Evolutionary conservation across 1,284 basidiomycete genomes (phyloP), one percentile per base, ranked within the genome.

Genomic region (Tilletiaria anomala): DNA sequence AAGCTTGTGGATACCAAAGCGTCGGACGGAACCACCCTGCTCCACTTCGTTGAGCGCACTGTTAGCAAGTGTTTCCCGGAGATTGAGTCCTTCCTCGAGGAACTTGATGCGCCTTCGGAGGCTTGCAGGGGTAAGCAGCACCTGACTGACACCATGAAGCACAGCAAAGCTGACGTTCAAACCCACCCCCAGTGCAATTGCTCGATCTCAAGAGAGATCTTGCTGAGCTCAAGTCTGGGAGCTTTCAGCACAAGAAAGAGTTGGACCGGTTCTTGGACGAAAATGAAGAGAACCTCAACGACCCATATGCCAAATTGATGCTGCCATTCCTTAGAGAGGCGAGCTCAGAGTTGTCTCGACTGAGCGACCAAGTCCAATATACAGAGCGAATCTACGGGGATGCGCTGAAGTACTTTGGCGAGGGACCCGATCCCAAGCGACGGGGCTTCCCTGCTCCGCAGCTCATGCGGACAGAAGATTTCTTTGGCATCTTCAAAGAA

Each of bases 1-100:
- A 89, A 88, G 75, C 75, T 97, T 39, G 91, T 96, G 32, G 93
- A 97, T 61, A 97, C 91, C 3, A 97, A 97, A 70, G 93, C 89
- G 2, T 53, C 47, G 5, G 64, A 68, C 75, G 85, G 43, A 80
- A 89, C 64, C 83, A 97, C 91, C 0, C 73, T 97, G 32, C 73
- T 97, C 6, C 91, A 97, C 68, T 96, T 96, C 72, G 70, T 96
- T 39, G 89, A 96, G 64, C 75, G 81, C 40, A 91, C 86, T 0
- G 79, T 97, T 4, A 73, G 78, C 8, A 82, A 80, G 56, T 81
- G 88, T 57, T 96, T 96, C 71, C 80, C 80, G 8, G 75, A 81
- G 29, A 84, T 93, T 72, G 83, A 85, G 60, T 73, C 73, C 2
- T 97, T 96, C 69, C 67, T 94, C 35, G 81, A 88, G 6, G 91